Conservation (phyloP, 2,329 filamentous ascomycete genomes). For the Pseudodiploospora longispora region DNA sequence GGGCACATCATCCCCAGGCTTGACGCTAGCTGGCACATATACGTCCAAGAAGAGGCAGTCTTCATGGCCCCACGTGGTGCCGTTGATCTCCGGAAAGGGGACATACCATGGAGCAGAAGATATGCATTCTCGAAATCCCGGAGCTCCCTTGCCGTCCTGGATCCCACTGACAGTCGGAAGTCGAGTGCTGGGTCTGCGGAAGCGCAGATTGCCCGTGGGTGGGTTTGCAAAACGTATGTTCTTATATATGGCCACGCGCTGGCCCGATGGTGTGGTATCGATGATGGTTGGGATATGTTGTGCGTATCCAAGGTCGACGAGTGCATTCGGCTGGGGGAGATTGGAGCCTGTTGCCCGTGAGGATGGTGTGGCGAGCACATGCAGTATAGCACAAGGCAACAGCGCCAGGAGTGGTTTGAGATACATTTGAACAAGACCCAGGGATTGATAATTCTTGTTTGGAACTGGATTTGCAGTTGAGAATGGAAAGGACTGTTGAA, state of each 20-base stretch:
- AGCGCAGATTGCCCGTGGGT: slow-evolving; percentile 15
- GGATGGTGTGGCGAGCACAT: too few relatives aligned
- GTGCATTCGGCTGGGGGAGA: background rate
- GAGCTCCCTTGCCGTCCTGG: slow-evolving; percentile 9
- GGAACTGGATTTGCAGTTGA: too few relatives aligned
- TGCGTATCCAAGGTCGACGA: slow-evolving; percentile 12
- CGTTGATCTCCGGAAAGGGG: slow-evolving; percentile 11
- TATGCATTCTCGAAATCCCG: slow-evolving; percentile 7
- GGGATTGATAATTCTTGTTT: too few relatives aligned
- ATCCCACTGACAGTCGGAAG: slow-evolving; percentile 7
- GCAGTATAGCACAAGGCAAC: too few relatives aligned
- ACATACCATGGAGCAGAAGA: slow-evolving; percentile 10
- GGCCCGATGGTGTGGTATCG: slow-evolving; percentile 13
- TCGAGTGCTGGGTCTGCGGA: slow-evolving; percentile 12
- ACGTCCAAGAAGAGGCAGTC: slow-evolving; percentile 17
- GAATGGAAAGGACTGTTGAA: too few relatives aligned
- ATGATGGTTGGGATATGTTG: slow-evolving; percentile 12
- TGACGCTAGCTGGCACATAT: slow-evolving; percentile 12
- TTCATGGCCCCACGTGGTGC: slow-evolving; percentile 13
- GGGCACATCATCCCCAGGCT: slow-evolving; percentile 12
- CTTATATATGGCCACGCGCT: slow-evolving; percentile 14
- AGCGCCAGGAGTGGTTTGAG: too few relatives aligned
- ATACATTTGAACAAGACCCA: background rate
- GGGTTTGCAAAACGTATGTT: slow-evolving; percentile 18
- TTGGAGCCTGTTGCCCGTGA: too few relatives aligned